These are phyloP conservation scores for Whalleya microplaca DNA, from an alignment of 2,329 filamentous ascomycete species.

Conservation along the genomic window DNA sequence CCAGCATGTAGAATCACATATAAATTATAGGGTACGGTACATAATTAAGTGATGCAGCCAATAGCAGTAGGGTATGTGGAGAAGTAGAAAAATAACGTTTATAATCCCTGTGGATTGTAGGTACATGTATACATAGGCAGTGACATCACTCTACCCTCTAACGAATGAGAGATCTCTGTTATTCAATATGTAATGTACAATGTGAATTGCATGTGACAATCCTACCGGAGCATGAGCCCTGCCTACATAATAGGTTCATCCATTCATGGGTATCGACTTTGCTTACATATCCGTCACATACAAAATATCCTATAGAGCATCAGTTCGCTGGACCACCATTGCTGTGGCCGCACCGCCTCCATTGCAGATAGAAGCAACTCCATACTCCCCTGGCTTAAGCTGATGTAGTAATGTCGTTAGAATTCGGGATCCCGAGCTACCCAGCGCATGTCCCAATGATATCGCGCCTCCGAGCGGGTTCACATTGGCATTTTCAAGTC, in stretches of 20 bases:
- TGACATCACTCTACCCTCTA: no score
- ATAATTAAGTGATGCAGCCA: no score
- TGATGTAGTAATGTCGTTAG: slow-evolving; percentile 90
- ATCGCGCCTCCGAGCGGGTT: slow-evolving; percentile 92
- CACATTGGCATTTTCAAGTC: slow-evolving; percentile 76
- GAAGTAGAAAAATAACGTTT: no score
- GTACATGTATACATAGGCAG: no score
- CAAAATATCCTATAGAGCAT: slow-evolving; percentile 49
- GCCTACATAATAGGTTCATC: neutral
- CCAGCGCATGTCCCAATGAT: slow-evolving; percentile 86
- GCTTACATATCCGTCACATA: slow-evolving; percentile 2
- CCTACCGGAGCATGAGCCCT: slow-evolving; percentile 5
- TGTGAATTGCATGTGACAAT: no score
- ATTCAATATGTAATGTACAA: no score
- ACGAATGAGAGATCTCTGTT: no score
- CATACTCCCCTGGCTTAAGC: slow-evolving; percentile 89
- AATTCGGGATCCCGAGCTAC: slow-evolving; percentile 91
- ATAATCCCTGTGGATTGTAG: no score
- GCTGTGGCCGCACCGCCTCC: slow-evolving; percentile 92
- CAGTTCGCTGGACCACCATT: slow-evolving; percentile 84
- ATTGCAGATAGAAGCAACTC: slow-evolving; percentile 95
- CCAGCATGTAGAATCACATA: no score
- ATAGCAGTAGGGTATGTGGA: no score
- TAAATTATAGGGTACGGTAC: no score
- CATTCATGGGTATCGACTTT: slow-evolving; percentile 8